Evolutionary conservation across 2,329 filamentous ascomycete genomes (phyloP).

Genomic region (Dactylonectria macrodidyma): DNA sequence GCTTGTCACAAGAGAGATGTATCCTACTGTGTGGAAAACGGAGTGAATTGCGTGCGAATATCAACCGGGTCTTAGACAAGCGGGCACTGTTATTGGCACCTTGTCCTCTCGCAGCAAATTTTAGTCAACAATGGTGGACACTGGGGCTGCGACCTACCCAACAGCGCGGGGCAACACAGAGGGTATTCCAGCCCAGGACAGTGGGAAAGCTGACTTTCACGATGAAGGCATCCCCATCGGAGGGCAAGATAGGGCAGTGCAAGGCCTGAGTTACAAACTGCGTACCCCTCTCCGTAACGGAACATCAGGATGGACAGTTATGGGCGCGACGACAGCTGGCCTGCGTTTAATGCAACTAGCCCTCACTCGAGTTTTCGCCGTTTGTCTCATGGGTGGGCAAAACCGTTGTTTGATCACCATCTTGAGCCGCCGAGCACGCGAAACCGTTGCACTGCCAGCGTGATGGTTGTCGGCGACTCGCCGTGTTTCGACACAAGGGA

Average conservation of each 20-base stretch:
- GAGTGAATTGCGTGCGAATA: not conserved
- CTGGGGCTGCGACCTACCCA: not conserved
- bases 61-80: conserved; percentile 5
- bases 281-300: no score
- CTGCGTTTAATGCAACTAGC: not conserved
- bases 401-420: conserved; percentile 4
- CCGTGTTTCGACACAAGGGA: not conserved
- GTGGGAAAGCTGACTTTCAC: not conserved
- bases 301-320: no score
- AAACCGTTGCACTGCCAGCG: not conserved
- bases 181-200: not conserved
- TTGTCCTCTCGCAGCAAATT: conserved; percentile 11
- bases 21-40: not conserved
- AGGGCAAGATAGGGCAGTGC: conserved; percentile 18
- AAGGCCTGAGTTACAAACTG: not conserved
- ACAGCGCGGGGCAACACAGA: not conserved
- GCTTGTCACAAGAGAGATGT: not conserved
- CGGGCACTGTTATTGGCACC: conserved; percentile 1
- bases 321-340: not conserved
- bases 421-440: not conserved
- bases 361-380: not conserved
- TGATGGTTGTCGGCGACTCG: not conserved
- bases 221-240: not conserved
- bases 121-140: conserved; percentile 11
- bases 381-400: conserved; percentile 5